Conservation (phyloP, 2,329 filamentous ascomycete species). For the Hypoxylon sp. region DNA sequence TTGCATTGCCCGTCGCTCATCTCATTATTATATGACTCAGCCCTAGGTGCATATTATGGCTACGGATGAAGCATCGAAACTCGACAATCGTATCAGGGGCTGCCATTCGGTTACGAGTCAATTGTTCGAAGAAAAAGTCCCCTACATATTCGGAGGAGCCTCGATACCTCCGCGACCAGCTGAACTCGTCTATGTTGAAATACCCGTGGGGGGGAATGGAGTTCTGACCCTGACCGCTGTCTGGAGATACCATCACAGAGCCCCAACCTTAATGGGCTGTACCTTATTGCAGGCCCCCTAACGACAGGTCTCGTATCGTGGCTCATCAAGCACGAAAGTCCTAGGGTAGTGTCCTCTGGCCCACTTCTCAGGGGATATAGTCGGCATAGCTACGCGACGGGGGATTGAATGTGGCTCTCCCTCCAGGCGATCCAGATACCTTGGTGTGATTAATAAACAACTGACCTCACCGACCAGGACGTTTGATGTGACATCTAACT, state of each 20-base stretch:
- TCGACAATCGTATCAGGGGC: constrained; percentile 8
- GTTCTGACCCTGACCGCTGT: constrained; percentile 30
- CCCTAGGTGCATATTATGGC: constrained; percentile 6
- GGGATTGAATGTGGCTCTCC: constrained; percentile 10
- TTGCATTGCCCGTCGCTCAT: constrained; percentile 14
- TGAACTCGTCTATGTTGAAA: constrained; percentile 20
- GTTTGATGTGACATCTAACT: constrained; percentile 19
- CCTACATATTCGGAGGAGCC: constrained; percentile 3
- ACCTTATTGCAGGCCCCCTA: constrained; percentile 32
- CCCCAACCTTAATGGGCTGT: constrained; percentile 36
- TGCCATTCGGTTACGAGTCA: constrained; percentile 8
- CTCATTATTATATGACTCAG: constrained; percentile 33
- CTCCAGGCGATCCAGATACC: constrained; percentile 20
- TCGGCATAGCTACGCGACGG: constrained; percentile 28
- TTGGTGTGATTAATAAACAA: constrained; percentile 33
- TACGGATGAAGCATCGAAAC: constrained; percentile 8
- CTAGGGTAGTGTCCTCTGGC: constrained; percentile 3
- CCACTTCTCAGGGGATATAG: constrained; percentile 3
- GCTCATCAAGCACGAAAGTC: constrained; percentile 20
- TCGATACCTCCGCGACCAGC: constrained; percentile 12
- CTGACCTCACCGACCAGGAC: constrained; percentile 15
- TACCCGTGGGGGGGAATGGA: constrained; percentile 32
- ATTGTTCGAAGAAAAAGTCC: not conserved
- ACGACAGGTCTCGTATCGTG: constrained; percentile 35
- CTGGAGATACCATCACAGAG: constrained; percentile 30